Conservation (phyloP, 176 grass and related monocot genomes). For the Areca catechu region DNA sequence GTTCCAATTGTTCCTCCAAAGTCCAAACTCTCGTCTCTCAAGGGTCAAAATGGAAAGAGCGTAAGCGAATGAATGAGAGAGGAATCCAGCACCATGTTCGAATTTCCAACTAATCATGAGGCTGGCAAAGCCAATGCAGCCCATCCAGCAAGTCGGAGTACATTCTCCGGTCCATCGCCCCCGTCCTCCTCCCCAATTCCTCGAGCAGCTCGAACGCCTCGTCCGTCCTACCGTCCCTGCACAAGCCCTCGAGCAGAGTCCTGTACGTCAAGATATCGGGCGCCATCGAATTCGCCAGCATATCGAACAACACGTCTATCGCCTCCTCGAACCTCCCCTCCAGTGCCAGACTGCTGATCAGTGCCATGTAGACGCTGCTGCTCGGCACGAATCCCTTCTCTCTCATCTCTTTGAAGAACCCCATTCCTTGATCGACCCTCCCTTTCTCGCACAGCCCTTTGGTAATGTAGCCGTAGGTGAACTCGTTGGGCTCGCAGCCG, state of each 20-base stretch:
- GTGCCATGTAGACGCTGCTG: constrained; percentile 59
- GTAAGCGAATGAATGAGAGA: too few species aligned
- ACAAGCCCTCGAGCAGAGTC: constrained; percentile 87
- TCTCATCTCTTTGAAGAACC: constrained; percentile 41
- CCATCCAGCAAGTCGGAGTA: constrained; percentile 76
- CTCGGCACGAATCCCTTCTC: constrained; percentile 47
- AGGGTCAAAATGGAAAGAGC: too few species aligned
- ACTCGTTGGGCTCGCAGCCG: constrained; percentile 68
- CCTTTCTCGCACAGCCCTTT: constrained; percentile 88
- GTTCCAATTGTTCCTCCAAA: too few species aligned
- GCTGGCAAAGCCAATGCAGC: constrained; percentile 83
- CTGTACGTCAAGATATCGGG: constrained; percentile 83
- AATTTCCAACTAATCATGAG: background rate
- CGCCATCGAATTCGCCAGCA: constrained; percentile 52
- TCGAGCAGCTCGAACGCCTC: constrained; percentile 63
- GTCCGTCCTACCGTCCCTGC: constrained; percentile 47
- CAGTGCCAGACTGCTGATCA: constrained; percentile 45
- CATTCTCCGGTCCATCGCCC: constrained; percentile 48
- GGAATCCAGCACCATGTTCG: too few species aligned
- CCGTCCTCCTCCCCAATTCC: constrained; percentile 40
- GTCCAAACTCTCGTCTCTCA: too few species aligned
- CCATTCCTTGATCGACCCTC: constrained; percentile 38
- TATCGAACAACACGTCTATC: constrained; percentile 49
- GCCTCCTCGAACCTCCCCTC: constrained; percentile 75
- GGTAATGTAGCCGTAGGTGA: constrained; percentile 72